phyloP scores from a whole-genome alignment of 306 rosid genomes.

The Inga leiocalycina region DNA sequence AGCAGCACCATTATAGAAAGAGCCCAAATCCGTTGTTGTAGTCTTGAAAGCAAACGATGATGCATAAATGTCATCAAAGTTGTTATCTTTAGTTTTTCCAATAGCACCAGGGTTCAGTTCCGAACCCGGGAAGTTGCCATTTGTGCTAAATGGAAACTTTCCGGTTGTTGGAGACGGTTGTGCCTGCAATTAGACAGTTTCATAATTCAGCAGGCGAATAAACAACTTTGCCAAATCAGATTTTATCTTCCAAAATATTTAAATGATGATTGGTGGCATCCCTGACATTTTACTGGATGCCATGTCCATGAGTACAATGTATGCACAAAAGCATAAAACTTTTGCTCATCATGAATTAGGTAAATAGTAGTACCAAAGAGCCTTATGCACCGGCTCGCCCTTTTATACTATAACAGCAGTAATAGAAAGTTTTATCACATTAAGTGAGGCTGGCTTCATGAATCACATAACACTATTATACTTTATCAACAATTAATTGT shows the following conservation, averaged over 20 bases:
- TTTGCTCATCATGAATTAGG: slow-evolving; percentile 3
- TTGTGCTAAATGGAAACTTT: slow-evolving; percentile 62
- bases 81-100: slow-evolving; percentile 47
- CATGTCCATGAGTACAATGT: background rate
- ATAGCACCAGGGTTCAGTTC: slow-evolving; percentile 47
- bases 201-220: slow-evolving; percentile 36
- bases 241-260: slow-evolving; percentile 14
- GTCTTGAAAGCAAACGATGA: slow-evolving; percentile 83
- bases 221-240: slow-evolving; percentile 24
- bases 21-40: slow-evolving; percentile 48
- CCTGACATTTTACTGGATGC: background rate
- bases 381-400: too few species aligned
- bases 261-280: slow-evolving; percentile 2
- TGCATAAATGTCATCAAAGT: slow-evolving; percentile 49
- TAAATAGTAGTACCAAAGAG: background rate
- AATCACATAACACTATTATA: background rate
- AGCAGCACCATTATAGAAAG: slow-evolving; percentile 60
- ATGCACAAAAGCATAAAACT: slow-evolving; percentile 5
- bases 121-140: slow-evolving; percentile 41
- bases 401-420: background rate
- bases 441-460: background rate
- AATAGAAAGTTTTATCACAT: background rate
- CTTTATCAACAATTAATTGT: background rate
- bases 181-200: slow-evolving; percentile 64
- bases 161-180: slow-evolving; percentile 98